Conservation (phyloP, 805 yeast species). For the Candida gorgasii region DNA sequence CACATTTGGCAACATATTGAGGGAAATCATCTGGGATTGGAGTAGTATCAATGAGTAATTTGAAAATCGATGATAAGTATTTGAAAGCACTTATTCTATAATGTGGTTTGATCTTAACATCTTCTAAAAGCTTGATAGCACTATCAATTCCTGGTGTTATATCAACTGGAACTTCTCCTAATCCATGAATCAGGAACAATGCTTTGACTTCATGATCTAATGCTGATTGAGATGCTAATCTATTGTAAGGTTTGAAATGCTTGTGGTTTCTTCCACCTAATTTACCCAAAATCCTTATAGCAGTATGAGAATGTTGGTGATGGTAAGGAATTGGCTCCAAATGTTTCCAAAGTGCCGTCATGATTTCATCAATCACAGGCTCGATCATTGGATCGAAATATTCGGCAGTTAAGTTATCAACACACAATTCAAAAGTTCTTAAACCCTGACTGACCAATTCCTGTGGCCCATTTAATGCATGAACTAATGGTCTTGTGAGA, state of each 20-base stretch:
- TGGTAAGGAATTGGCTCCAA: constrained; percentile 90
- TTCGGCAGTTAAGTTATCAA: constrained; percentile 93
- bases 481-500: constrained; percentile 86
- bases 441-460: constrained; percentile 94
- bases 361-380: constrained; percentile 92
- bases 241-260: constrained; percentile 73
- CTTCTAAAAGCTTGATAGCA: constrained; percentile 75
- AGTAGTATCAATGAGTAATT: constrained; percentile 62
- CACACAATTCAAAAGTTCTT: constrained; percentile 91
- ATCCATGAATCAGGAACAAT: constrained; percentile 68
- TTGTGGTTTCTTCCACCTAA: constrained; percentile 94
- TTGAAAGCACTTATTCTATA: constrained; percentile 78
- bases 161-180: constrained; percentile 64
- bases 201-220: constrained; percentile 73
- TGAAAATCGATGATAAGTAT: constrained; percentile 64
- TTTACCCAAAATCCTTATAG: constrained; percentile 89
- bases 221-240: constrained; percentile 54
- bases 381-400: constrained; percentile 96
- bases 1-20: constrained; percentile 50
- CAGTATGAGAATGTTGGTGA: constrained; percentile 93
- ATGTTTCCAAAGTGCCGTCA: constrained; percentile 90
- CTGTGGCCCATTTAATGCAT: constrained; percentile 85
- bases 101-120: constrained; percentile 59
- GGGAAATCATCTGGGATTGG: constrained; percentile 47
- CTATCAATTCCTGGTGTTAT: constrained; percentile 81